These are phyloP conservation scores for Leishmania arabica DNA, from an alignment of 208 protist species.

Conservation along the genomic window DNA sequence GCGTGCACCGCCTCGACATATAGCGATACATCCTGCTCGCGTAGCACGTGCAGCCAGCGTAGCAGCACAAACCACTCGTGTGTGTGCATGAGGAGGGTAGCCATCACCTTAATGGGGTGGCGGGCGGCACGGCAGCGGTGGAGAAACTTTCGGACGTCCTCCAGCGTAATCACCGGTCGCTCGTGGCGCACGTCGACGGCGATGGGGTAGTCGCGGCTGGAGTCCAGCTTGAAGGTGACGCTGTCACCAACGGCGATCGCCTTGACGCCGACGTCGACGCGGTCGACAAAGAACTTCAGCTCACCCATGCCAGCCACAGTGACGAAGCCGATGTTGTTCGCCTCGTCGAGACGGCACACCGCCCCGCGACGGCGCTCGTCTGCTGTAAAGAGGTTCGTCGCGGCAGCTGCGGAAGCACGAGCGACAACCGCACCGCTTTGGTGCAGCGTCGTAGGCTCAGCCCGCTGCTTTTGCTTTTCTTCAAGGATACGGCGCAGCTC, in stretches of 20 bases:
- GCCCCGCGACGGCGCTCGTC: conserved; percentile 79
- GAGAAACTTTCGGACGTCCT: conserved; percentile 74
- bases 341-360: conserved; percentile 69
- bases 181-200: conserved; percentile 83
- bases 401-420: neutral
- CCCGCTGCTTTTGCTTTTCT: conserved; percentile 57
- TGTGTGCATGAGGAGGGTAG: conserved; percentile 78
- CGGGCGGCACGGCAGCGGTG: conserved; percentile 52
- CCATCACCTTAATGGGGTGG: conserved; percentile 66
- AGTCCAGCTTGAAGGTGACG: conserved; percentile 81
- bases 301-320: conserved; percentile 70
- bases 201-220: conserved; percentile 76
- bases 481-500: conserved; percentile 68
- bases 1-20: conserved; percentile 64
- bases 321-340: conserved; percentile 78
- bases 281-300: conserved; percentile 85
- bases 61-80: conserved; percentile 83
- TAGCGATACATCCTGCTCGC: conserved; percentile 26
- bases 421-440: neutral
- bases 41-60: conserved; percentile 42
- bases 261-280: conserved; percentile 83
- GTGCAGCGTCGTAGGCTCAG: conserved; percentile 10
- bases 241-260: conserved; percentile 58
- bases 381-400: conserved; percentile 16
- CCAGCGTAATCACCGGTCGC: conserved; percentile 51